Conservation (phyloP, 140 eudicot species). For the Senecio squalidus region DNA sequence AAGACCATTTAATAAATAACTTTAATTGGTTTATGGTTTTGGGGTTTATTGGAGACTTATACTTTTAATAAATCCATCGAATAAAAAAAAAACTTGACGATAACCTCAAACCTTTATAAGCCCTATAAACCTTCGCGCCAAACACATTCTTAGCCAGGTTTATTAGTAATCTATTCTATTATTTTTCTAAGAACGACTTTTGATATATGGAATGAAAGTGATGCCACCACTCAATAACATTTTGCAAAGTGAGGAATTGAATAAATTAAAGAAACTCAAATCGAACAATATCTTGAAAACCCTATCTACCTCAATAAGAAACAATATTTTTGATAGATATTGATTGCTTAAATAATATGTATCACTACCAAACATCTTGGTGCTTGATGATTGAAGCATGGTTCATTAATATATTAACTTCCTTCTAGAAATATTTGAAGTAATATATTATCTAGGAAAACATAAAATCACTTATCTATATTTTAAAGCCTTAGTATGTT, state of each 20-base stretch:
- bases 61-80: too few species aligned
- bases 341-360: slow-evolving; percentile 21
- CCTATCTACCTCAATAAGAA: slow-evolving; percentile 25
- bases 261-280: background rate
- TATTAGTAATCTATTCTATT: too few species aligned
- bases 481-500: too few species aligned
- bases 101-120: too few species aligned
- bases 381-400: slow-evolving; percentile 32
- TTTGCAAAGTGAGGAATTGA: slow-evolving; percentile 10
- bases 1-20: too few species aligned
- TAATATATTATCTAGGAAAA: background rate
- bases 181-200: too few species aligned
- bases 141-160: too few species aligned
- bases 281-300: slow-evolving; percentile 32
- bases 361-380: slow-evolving; percentile 31
- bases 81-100: too few species aligned
- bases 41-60: too few species aligned
- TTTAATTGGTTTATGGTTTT: too few species aligned
- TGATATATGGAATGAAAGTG: background rate
- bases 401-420: slow-evolving; percentile 4
- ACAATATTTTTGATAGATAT: slow-evolving; percentile 25
- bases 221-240: slow-evolving; percentile 5
- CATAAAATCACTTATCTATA: too few species aligned
- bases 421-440: background rate
- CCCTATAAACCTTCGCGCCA: too few species aligned